Evolutionary conservation across 495 filamentous ascomycete genomes (phyloP).

Genomic region (Neurospora hispaniola): DNA sequence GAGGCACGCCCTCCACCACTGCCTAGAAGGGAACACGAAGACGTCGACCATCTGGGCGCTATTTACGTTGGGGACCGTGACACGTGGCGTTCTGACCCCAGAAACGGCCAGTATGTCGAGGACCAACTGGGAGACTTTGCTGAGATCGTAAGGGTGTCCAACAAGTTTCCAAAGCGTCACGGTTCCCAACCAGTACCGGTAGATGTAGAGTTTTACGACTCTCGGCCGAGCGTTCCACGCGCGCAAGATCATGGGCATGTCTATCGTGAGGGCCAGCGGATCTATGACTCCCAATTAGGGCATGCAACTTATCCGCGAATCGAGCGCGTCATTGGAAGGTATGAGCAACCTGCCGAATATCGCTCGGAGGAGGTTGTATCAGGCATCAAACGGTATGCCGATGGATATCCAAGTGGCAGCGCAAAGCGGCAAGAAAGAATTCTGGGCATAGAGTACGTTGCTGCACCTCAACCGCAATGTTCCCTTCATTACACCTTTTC

Average conservation of each 20-base stretch:
- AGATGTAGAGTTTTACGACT: conserved; percentile 1
- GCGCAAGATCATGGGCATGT: background rate
- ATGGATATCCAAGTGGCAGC: background rate
- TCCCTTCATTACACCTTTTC: background rate
- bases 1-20: background rate
- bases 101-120: conserved; percentile 6
- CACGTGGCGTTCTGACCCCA: background rate
- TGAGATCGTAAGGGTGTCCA: conserved; percentile 19
- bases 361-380: background rate
- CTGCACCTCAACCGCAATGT: background rate
- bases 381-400: background rate
- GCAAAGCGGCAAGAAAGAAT: conserved; percentile 16
- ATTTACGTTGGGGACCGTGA: conserved; percentile 3
- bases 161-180: conserved; percentile 22
- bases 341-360: background rate
- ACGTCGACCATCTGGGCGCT: background rate
- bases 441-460: conserved; percentile 14
- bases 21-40: background rate
- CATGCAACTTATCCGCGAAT: background rate
- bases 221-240: background rate
- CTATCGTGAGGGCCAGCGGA: background rate
- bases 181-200: conserved; percentile 5
- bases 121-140: conserved; percentile 7
- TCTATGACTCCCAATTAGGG: background rate
- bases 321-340: background rate